Percentiles rank a stretch among this genome's conserved stretches.
These are phyloP conservation scores for Arabidopsis hybrid DNA, from an alignment of 441 rosid genomes.

Conservation along the genomic window DNA sequence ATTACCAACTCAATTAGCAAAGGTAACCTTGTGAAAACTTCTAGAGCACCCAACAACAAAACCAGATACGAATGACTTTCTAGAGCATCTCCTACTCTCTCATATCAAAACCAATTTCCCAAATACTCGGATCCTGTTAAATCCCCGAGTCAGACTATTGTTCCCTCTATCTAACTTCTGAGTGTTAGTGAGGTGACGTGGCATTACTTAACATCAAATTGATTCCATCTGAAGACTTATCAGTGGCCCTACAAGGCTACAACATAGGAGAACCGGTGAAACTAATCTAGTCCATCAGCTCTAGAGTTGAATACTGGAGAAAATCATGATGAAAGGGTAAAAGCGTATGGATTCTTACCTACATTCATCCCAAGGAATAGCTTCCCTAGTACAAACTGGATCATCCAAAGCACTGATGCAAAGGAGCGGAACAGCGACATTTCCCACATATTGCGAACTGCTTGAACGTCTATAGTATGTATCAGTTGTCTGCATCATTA, in stretches of 20 bases:
- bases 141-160: background rate
- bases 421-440: constrained; percentile 77
- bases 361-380: constrained; percentile 97
- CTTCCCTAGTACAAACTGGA: constrained; percentile 91
- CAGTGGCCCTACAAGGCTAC: background rate
- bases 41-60: constrained; percentile 3
- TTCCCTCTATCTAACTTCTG: constrained; percentile 4
- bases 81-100: background rate
- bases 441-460: constrained; percentile 65
- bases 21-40: constrained; percentile 1
- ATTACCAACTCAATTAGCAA: background rate
- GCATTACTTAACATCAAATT: background rate
- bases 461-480: constrained; percentile 84
- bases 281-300: background rate
- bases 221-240: background rate
- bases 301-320: constrained; percentile 6
- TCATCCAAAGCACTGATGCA: constrained; percentile 91
- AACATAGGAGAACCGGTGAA: background rate
- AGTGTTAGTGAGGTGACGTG: background rate
- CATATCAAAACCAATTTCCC: constrained; percentile 6
- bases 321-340: constrained; percentile 4
- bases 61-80: background rate
- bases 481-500: constrained; percentile 76
- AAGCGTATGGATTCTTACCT: constrained; percentile 49
- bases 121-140: constrained; percentile 7